phyloP scores from a whole-genome alignment of 2,329 filamentous ascomycete genomes.

The Aureobasidium sp. region DNA sequence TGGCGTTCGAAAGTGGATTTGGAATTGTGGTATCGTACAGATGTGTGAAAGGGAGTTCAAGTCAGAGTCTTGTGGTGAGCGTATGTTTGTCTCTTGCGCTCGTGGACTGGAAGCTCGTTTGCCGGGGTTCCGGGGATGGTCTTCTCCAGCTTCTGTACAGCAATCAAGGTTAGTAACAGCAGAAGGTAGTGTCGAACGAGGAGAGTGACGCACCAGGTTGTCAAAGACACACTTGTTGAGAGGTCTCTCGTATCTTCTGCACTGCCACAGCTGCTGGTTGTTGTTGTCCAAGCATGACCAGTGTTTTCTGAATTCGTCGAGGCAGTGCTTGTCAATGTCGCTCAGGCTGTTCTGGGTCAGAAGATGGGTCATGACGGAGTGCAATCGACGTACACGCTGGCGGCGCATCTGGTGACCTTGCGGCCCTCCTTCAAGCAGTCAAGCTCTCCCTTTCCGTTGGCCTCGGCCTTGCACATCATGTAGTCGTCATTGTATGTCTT shows the following conservation, averaged over 20 bases:
- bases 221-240: conserved; percentile 94
- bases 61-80: conserved; percentile 19
- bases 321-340: conserved; percentile 92
- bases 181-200: background rate
- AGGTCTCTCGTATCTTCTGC: conserved; percentile 76
- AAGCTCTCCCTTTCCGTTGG: conserved; percentile 80
- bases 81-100: conserved; percentile 38
- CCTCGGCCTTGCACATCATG: conserved; percentile 99
- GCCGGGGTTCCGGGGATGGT: conserved; percentile 42
- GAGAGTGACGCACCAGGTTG: conserved; percentile 64
- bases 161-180: background rate
- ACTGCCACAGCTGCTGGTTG: conserved; percentile 97
- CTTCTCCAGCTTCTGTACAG: conserved; percentile 41
- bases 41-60: conserved; percentile 3
- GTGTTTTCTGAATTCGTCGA: conserved; percentile 83
- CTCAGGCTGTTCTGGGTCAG: conserved; percentile 54
- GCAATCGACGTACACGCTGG: conserved; percentile 70
- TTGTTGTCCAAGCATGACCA: conserved; percentile 95
- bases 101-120: conserved; percentile 40
- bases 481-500: conserved; percentile 95
- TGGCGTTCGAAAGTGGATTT: conserved; percentile 3
- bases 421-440: conserved; percentile 95
- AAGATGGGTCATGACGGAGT: background rate
- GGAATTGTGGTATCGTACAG: conserved; percentile 12
- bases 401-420: conserved; percentile 91